Percentiles rank a stretch among this genome's conserved stretches.
Conservation (phyloP, 2,329 filamentous ascomycete genomes). For the Aspergillus sp. region DNA sequence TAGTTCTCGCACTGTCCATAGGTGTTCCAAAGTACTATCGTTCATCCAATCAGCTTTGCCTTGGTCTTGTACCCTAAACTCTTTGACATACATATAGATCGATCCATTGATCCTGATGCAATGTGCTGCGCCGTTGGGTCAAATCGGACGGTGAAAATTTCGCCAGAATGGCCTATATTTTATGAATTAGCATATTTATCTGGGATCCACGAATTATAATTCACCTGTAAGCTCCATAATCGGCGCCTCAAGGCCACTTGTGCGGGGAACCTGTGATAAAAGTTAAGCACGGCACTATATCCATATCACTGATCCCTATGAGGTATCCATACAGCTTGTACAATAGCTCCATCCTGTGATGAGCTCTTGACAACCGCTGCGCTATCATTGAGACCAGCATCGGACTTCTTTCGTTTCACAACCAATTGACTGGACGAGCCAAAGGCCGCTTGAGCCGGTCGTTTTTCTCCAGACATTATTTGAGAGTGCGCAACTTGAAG, state of each 20-base stretch:
- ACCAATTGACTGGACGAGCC: slow-evolving; percentile 71
- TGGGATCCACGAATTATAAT: not conserved
- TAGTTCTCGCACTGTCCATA: slow-evolving; percentile 95
- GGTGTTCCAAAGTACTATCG: slow-evolving; percentile 83
- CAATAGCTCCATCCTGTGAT: slow-evolving; percentile 61
- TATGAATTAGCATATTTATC: slow-evolving; percentile 1
- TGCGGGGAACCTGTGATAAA: slow-evolving; percentile 65
- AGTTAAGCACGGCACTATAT: slow-evolving; percentile 12
- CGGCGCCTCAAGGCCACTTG: slow-evolving; percentile 80
- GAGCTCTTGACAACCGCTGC: slow-evolving; percentile 59
- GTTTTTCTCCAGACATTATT: slow-evolving; percentile 85
- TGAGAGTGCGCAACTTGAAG: not conserved
- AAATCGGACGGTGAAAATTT: slow-evolving; percentile 89
- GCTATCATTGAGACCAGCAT: slow-evolving; percentile 55
- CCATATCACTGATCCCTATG: not conserved
- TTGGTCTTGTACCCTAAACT: not conserved
- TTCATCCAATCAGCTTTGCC: not conserved
- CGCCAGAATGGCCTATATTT: slow-evolving; percentile 62
- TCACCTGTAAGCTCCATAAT: slow-evolving; percentile 88
- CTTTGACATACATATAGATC: slow-evolving; percentile 70
- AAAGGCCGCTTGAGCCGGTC: slow-evolving; percentile 82
- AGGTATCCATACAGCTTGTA: slow-evolving; percentile 61
- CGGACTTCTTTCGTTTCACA: slow-evolving; percentile 84
- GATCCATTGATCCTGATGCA: slow-evolving; percentile 93
- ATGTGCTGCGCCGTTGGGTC: slow-evolving; percentile 85